phyloP scores from a whole-genome alignment of 2,329 filamentous ascomycete genomes.

The Colletotrichum camelliae region DNA sequence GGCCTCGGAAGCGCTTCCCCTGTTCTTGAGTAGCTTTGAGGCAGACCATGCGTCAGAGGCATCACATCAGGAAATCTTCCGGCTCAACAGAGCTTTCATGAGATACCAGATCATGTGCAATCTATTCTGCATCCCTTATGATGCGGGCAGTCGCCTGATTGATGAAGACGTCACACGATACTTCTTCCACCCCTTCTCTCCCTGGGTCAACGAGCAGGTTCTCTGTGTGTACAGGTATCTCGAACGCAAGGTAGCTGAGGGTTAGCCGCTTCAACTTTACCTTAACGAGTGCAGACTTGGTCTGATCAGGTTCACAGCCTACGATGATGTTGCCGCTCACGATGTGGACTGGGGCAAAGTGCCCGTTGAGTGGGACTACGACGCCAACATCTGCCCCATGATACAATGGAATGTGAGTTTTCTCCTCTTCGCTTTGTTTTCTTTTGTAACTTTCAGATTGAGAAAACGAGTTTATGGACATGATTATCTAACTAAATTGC shows the following conservation, averaged over 20 bases:
- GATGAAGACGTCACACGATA: neutral
- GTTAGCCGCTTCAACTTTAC: neutral
- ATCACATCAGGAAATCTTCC: neutral
- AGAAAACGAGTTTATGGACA: neutral
- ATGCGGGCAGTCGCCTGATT: neutral
- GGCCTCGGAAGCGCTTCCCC: neutral
- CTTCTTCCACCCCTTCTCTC: neutral
- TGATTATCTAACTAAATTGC: neutral
- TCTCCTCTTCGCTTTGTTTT: neutral
- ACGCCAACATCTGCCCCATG: neutral
- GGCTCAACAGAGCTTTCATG: neutral
- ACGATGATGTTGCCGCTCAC: neutral
- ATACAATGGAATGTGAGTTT: neutral
- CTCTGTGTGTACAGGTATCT: neutral
- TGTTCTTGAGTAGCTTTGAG: neutral
- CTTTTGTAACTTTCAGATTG: neutral
- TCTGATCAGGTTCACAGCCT: neutral
- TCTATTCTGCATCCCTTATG: neutral
- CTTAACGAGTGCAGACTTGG: neutral
- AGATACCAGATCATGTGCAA: neutral
- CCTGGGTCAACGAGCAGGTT: neutral
- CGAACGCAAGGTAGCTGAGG: neutral
- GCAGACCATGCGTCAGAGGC: neutral
- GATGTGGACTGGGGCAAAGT: neutral
- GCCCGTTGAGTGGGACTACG: neutral